Evolutionary conservation across 2,329 filamentous ascomycete genomes (phyloP).

Genomic region (Alternaria panax): DNA sequence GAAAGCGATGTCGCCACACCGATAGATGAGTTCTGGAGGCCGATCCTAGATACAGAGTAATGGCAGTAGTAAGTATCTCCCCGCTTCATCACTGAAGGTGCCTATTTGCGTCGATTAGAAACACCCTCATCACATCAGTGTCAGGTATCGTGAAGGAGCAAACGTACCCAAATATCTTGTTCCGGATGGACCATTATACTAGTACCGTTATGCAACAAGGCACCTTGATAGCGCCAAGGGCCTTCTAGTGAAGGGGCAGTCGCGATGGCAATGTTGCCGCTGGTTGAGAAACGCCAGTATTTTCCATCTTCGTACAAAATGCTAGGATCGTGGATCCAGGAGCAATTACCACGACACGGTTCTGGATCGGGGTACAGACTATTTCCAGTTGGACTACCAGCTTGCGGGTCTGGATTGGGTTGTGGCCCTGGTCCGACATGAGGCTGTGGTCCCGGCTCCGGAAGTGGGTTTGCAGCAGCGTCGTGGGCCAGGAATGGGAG

Average conservation of each 20-base stretch:
- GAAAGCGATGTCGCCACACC: slow-evolving; percentile 60
- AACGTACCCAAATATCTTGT: slow-evolving; percentile 57
- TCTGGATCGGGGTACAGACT: slow-evolving; percentile 42
- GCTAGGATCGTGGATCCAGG: slow-evolving; percentile 56
- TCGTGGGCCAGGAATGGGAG: slow-evolving; percentile 18
- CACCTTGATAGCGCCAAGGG: slow-evolving; percentile 57
- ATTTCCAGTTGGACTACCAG: not conserved
- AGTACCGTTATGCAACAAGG: slow-evolving; percentile 53
- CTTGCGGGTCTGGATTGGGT: slow-evolving; percentile 4
- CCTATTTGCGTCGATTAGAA: slow-evolving; percentile 51
- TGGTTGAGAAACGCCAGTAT: slow-evolving; percentile 61
- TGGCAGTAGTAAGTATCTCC: slow-evolving; percentile 65
- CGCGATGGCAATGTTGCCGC: slow-evolving; percentile 56
- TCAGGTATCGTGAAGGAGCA: not conserved
- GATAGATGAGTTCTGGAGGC: slow-evolving; percentile 66
- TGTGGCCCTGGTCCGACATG: not conserved
- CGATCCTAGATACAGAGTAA: slow-evolving; percentile 67
- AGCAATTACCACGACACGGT: slow-evolving; percentile 49
- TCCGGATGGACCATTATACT: slow-evolving; percentile 52
- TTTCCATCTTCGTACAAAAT: slow-evolving; percentile 55
- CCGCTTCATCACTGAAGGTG: slow-evolving; percentile 67
- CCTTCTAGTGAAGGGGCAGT: slow-evolving; percentile 55
- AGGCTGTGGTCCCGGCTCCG: not conserved
- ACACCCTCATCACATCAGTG: not conserved
- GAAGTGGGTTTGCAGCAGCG: slow-evolving; percentile 3